Percentiles rank a stretch among this genome's conserved stretches.
Evolutionary conservation across 2,329 filamentous ascomycete species (phyloP).

Genomic region (Fusarium sp.): DNA sequence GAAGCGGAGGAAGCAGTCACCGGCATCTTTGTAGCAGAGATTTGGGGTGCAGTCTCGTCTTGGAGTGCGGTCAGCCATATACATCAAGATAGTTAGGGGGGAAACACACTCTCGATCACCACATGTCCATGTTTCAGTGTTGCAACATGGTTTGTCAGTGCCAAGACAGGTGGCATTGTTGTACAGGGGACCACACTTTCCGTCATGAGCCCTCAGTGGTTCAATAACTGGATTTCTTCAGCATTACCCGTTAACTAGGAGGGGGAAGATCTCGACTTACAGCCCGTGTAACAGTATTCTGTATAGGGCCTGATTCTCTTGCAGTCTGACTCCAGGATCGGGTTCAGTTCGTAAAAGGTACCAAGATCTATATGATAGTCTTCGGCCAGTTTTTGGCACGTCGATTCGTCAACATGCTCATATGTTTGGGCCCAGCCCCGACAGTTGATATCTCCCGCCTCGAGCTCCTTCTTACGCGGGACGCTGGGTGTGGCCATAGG

Average conservation of each 20-base stretch:
- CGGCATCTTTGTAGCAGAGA: background rate
- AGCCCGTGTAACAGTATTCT: background rate
- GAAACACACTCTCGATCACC: background rate
- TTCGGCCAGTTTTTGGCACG: background rate
- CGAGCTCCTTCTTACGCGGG: background rate
- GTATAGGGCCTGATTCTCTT: background rate
- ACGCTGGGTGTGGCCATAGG: background rate
- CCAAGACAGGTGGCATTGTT: background rate
- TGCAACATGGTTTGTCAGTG: background rate
- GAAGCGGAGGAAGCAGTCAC: background rate
- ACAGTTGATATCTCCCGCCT: background rate
- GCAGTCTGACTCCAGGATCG: background rate
- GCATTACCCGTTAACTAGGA: background rate
- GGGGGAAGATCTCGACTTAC: background rate
- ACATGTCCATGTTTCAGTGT: slow-evolving; percentile 1
- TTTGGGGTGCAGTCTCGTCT: background rate
- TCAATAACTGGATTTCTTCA: background rate
- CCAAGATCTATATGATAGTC: background rate
- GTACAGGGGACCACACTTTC: background rate
- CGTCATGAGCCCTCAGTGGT: background rate
- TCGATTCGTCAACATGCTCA: background rate
- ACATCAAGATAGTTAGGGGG: background rate
- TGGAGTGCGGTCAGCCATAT: background rate
- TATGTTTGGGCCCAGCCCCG: background rate
- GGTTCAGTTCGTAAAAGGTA: background rate